phyloP scores from a whole-genome alignment of 371 early-diverging fungal genomes.

The Mortierella sp. region DNA sequence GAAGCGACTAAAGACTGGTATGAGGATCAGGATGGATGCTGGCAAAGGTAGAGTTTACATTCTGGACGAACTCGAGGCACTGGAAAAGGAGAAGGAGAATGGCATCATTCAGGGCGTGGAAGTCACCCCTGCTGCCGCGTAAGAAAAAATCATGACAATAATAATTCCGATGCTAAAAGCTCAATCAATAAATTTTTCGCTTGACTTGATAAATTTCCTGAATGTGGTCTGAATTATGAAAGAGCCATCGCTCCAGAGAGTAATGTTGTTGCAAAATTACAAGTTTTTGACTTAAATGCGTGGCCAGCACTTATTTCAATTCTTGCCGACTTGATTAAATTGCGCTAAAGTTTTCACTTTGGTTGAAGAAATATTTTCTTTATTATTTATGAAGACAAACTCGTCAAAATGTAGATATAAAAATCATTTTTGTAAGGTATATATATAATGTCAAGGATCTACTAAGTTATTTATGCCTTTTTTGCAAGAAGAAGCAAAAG shows the following conservation, averaged over 20 bases:
- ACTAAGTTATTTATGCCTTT: constrained; percentile 27
- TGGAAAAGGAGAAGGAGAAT: constrained; percentile 38
- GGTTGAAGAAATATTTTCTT: too few relatives aligned
- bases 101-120: neutral
- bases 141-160: neutral
- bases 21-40: constrained; percentile 55
- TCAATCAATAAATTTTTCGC: neutral
- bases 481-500: constrained; percentile 43
- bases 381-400: too few relatives aligned
- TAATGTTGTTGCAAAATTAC: too few relatives aligned
- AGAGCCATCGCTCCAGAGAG: too few relatives aligned
- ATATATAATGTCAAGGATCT: neutral
- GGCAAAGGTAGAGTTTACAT: constrained; percentile 56
- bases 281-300: too few relatives aligned
- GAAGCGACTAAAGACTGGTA: constrained; percentile 52
- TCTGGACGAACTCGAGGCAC: constrained; percentile 51
- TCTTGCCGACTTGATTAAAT: too few relatives aligned
- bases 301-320: too few relatives aligned
- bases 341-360: too few relatives aligned
- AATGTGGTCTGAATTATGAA: too few relatives aligned
- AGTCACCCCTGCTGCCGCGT: constrained; percentile 13
- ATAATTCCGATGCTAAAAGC: too few relatives aligned
- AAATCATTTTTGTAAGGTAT: constrained; percentile 6
- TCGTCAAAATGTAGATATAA: neutral
- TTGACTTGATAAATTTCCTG: too few relatives aligned